A percentile compares a stretch with the other conserved stretches of the same genome.
These are phyloP conservation scores for Apiospora marii DNA, from an alignment of 2,329 filamentous ascomycete species.

Conservation along the genomic window DNA sequence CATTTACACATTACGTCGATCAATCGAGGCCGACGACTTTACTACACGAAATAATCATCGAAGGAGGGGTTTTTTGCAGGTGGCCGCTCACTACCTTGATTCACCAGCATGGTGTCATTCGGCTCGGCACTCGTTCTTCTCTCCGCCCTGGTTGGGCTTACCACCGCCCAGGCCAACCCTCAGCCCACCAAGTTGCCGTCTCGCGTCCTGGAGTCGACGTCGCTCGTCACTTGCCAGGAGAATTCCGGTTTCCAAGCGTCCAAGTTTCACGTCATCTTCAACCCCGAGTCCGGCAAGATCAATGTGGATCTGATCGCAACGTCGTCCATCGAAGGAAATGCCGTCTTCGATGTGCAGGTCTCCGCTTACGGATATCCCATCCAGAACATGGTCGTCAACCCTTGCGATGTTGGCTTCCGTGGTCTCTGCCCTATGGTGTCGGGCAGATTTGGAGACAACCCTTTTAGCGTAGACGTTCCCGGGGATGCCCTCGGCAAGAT, in stretches of 20 bases:
- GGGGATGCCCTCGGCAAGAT: constrained; percentile 71
- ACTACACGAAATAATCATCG: background rate
- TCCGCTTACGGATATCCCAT: constrained; percentile 77
- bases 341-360: constrained; percentile 74
- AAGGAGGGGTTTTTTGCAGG: background rate
- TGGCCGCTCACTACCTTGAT: background rate
- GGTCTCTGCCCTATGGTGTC: constrained; percentile 85
- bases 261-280: constrained; percentile 79
- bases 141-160: background rate
- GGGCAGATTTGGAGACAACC: constrained; percentile 55
- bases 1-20: constrained; percentile 8
- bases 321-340: constrained; percentile 76
- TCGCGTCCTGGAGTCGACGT: constrained; percentile 52
- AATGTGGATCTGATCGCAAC: constrained; percentile 75
- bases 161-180: background rate
- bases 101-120: constrained; percentile 5
- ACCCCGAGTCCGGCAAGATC: constrained; percentile 69
- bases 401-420: constrained; percentile 68
- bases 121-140: constrained; percentile 10
- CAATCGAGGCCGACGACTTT: constrained; percentile 8
- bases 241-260: constrained; percentile 82
- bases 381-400: constrained; percentile 69
- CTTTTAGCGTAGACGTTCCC: constrained; percentile 67
- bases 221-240: constrained; percentile 77
- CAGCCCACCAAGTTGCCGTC: constrained; percentile 1